Evolutionary conservation across 2,329 filamentous ascomycete species (phyloP).

Genomic region (Ceratocystis destructans): DNA sequence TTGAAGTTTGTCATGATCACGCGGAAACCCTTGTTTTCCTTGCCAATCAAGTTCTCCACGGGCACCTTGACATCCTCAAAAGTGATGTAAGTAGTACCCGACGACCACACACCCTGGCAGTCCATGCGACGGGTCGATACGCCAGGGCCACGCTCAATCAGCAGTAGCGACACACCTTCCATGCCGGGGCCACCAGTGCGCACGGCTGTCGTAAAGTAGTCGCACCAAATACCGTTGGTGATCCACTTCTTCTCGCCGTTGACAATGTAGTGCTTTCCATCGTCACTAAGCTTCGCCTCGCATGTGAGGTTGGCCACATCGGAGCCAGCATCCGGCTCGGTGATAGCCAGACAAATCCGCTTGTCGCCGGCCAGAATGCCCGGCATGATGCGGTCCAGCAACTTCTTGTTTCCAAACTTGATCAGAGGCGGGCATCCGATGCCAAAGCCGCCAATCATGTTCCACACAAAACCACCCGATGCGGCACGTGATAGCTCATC

Average conservation of each 20-base stretch:
- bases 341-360: conserved; percentile 94
- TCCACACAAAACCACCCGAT: conserved; percentile 92
- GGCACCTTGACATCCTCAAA: conserved; percentile 99
- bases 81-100: conserved; percentile 90
- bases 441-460: conserved; percentile 88
- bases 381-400: conserved; percentile 78
- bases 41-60: conserved; percentile 96
- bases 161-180: conserved; percentile 79
- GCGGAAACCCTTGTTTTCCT: conserved; percentile 96
- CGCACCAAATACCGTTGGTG: conserved; percentile 90
- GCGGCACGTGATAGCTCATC: conserved; percentile 84
- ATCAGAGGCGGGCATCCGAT: conserved; percentile 86
- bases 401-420: conserved; percentile 76
- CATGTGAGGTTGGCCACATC: conserved; percentile 93
- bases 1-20: conserved; percentile 99
- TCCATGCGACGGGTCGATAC: conserved; percentile 94
- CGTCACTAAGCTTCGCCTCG: conserved; percentile 85
- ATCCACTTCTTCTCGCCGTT: conserved; percentile 99
- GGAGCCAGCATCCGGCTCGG: conserved; percentile 85
- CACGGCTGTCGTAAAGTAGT: conserved; percentile 96
- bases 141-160: conserved; percentile 82
- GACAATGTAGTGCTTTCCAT: conserved; percentile 98
- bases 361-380: conserved; percentile 85
- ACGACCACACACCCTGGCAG: conserved; percentile 94
- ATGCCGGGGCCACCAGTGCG: conserved; percentile 79